A percentile compares a stretch with the other conserved stretches of the same genome.
Conservation (phyloP, 176 grass and related monocot genomes). For the Oryza longistaminata region DNA sequence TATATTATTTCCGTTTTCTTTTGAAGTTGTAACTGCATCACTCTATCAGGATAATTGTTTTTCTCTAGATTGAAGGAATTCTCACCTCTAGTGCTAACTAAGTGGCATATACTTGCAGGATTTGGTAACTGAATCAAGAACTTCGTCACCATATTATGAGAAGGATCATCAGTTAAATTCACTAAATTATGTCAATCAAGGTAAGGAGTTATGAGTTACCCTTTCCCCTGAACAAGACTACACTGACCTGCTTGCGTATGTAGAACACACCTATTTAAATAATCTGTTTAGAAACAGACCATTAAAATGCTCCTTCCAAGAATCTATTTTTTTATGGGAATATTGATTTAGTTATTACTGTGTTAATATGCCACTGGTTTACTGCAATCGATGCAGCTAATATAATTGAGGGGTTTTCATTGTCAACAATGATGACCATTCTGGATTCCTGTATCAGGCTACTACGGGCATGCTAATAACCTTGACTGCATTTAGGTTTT, state of each 20-base stretch:
- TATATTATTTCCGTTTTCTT: neutral
- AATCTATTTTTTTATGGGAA: neutral
- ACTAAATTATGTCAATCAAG: conserved; percentile 44
- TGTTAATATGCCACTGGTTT: neutral
- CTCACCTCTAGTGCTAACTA: neutral
- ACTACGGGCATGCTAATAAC: neutral
- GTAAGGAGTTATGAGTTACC: conserved; percentile 29
- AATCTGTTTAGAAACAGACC: neutral
- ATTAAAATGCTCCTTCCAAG: neutral
- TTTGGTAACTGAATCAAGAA: conserved; percentile 33
- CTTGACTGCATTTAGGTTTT: neutral
- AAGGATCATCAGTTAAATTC: conserved; percentile 41
- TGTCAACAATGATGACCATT: neutral
- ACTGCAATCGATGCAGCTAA: neutral
- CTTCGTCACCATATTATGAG: conserved; percentile 44
- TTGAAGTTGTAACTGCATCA: neutral
- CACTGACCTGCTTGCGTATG: neutral
- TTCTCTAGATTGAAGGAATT: neutral
- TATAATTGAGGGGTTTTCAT: neutral
- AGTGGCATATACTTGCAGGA: conserved; percentile 33
- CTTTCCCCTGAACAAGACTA: neutral
- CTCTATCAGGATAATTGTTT: neutral
- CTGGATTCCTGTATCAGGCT: neutral
- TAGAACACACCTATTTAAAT: neutral
- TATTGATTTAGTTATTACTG: neutral